Evolutionary conservation across 805 yeast species (phyloP), one percentile per base, ranked within the genome.

Genomic region (Ogataea methanolica): DNA sequence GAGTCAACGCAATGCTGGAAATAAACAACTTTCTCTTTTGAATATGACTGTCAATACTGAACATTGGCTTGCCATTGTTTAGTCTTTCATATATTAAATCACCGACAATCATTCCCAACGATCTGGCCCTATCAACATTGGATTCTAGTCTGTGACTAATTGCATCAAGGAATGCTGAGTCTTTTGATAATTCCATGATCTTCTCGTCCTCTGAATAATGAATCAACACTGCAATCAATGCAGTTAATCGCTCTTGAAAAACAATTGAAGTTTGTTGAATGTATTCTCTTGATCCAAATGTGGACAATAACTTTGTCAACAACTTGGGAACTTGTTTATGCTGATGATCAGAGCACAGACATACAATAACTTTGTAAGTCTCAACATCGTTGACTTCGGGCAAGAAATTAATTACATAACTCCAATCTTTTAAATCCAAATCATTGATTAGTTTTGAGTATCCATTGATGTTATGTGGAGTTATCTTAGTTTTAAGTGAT

Each of bases 81-180:
- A 53, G 41, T 61, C 56, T 52, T 50, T 52, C 49, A 52, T 78
- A 71, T 1, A 79, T 59, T 15, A 61, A 58, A 55, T 83, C 84
- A 1, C 87, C 88, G 6, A 84, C 60, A 15, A 75, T 57, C 61
- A 84, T 78, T 0, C 83, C 90, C 33, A 82, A 61, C 14, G 70
- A 58, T 46, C 87, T 73, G 2, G 74, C 63, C n/a, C 57, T 59
- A 1, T 61, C 56, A 1, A 79, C 71, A 40, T 71, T 70, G 0
- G 85, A 76, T 23, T 71, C 72, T n/a, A 85, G 67, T 35, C 83
- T 68, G 43, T 71, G 65, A 0, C 85, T 75, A n/a, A 85, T 70
- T 0, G 79, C 73, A 22, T 68, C 59, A 15, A 83, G 60, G 54
- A 83, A 83, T 0, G 44, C 45, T 2, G 65, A 45, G 8, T 72